A percentile compares a stretch with the other conserved stretches of the same genome.
Evolutionary conservation across 805 yeast genomes (phyloP).

Genomic region (Debaryomyces castellii): DNA sequence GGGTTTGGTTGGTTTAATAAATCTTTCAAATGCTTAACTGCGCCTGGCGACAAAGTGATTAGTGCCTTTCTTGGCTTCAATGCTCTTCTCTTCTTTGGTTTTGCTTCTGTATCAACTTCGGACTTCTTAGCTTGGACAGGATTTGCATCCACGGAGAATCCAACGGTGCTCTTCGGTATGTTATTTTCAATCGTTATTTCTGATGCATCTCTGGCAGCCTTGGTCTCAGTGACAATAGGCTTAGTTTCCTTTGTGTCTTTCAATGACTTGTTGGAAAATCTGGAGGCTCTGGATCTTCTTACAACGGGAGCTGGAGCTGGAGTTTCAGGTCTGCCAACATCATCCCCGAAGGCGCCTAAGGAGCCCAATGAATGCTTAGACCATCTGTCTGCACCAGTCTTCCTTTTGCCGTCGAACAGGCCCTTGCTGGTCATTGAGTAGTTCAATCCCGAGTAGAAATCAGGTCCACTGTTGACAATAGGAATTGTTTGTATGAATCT

Average conservation of each 20-base stretch:
- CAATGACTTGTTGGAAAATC: constrained; percentile 16
- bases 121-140: constrained; percentile 5
- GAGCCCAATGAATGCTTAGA: constrained; percentile 25
- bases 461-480: constrained; percentile 10
- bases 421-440: constrained; percentile 9
- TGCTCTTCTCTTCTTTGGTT: constrained; percentile 51
- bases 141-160: constrained; percentile 2
- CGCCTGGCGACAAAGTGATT: constrained; percentile 74
- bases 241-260: constrained; percentile 8
- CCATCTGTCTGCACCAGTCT: constrained; percentile 21
- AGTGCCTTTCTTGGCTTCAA: constrained; percentile 88
- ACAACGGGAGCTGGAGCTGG: constrained; percentile 9
- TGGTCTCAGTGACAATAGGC: constrained; percentile 3
- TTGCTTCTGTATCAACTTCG: constrained; percentile 4
- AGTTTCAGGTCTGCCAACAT: constrained; percentile 1
- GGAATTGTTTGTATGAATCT: constrained; percentile 39
- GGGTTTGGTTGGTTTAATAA: constrained; percentile 82
- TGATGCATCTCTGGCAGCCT: constrained; percentile 5
- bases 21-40: constrained; percentile 66
- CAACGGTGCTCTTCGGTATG: constrained; percentile 1
- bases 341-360: constrained; percentile 3
- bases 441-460: constrained; percentile 22
- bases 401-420: constrained; percentile 9
- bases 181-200: constrained; percentile 4
- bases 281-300: constrained; percentile 34